Base-by-base conservation (phyloP, 805 yeast genomes). In the Peterozyma toletana region DNA sequence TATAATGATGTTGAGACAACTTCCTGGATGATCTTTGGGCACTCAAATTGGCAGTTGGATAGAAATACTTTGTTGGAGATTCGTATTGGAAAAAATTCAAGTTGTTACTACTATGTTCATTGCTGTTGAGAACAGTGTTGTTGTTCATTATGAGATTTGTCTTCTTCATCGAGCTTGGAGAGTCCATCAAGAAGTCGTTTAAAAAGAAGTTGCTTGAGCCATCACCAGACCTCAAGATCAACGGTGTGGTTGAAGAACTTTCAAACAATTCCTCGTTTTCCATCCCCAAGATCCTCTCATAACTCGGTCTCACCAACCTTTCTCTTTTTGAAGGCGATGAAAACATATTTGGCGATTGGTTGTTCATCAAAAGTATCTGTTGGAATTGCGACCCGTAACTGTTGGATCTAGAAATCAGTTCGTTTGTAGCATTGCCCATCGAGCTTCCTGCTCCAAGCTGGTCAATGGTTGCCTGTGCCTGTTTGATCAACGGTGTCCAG, bases 401-500 rank as follows among this genome's bases (percentile, higher is more conserved):
- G 17, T 29, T 34, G 2, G 45, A 36, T 30, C 41, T 33, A 13
- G 38, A 31, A 17, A 38, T 34, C 17, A 16, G 15, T 30, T 11
- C 33, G 15, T 31, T 13, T 9, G 34, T 5, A 31, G 10, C 34
- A 31, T 13, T 31, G 15, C 34, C 13, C 30, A 21, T 21, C 7
- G 27, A 7, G 27, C 27, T 7, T 21, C 27, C 27, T 21, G 27
- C 27, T 21, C 27, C 27, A 30, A 38, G 35, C 17, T 16, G 15
- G 15, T 11, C 33, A 9, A 13, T 13, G 13, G 34, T 13, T 5
- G 34, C 34, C 13, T 13, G 13, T 3, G 14, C 13, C 30, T 44
- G 47, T 30, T 44, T 44, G 13, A 44, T 44, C 10, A 44, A 16
- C 27, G 47, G 47, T 13, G 47, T 44, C 47, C 47, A 44, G 9